phyloP scores from a whole-genome alignment of 352 stramenopile genomes.

The Globisporangium emineosum region DNA sequence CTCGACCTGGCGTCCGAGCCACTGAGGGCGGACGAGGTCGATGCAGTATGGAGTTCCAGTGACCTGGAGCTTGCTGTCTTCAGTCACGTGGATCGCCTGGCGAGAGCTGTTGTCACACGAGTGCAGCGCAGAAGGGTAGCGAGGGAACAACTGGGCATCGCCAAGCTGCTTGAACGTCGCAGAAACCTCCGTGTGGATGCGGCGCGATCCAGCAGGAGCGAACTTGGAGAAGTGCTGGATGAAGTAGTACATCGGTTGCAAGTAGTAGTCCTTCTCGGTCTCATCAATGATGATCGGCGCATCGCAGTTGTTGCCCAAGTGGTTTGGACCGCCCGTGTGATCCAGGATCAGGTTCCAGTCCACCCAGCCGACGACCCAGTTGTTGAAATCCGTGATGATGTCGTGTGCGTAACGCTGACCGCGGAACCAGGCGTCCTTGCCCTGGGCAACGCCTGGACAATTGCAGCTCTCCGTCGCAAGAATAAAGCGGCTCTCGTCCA shows the following conservation, averaged over 20 bases:
- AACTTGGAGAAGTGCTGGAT: constrained; percentile 91
- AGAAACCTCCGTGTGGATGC: constrained; percentile 52
- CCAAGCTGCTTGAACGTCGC: constrained; percentile 51
- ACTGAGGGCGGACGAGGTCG: constrained; percentile 29
- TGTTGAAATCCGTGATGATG: constrained; percentile 90
- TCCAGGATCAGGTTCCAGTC: constrained; percentile 93
- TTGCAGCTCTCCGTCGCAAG: constrained; percentile 76
- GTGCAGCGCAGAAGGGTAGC: constrained; percentile 59
- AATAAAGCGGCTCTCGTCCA: constrained; percentile 60
- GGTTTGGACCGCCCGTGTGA: constrained; percentile 86
- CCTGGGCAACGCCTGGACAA: constrained; percentile 60
- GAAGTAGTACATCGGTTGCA: constrained; percentile 91
- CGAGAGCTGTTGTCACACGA: constrained; percentile 65
- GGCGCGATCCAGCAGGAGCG: constrained; percentile 69
- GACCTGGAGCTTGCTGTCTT: constrained; percentile 73
- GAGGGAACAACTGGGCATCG: constrained; percentile 54
- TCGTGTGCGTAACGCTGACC: constrained; percentile 88
- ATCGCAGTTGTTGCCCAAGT: constrained; percentile 76
- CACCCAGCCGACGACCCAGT: constrained; percentile 85
- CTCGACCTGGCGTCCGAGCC: constrained; percentile 53
- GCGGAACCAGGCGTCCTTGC: constrained; percentile 72
- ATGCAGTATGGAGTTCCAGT: constrained; percentile 60
- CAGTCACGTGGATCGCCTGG: constrained; percentile 50
- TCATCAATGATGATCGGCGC: constrained; percentile 78
- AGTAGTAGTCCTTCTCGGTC: constrained; percentile 55